These are phyloP conservation scores for Pseudogymnoascus sp. DNA, from an alignment of 2,329 filamentous ascomycete species.

Conservation along the genomic window DNA sequence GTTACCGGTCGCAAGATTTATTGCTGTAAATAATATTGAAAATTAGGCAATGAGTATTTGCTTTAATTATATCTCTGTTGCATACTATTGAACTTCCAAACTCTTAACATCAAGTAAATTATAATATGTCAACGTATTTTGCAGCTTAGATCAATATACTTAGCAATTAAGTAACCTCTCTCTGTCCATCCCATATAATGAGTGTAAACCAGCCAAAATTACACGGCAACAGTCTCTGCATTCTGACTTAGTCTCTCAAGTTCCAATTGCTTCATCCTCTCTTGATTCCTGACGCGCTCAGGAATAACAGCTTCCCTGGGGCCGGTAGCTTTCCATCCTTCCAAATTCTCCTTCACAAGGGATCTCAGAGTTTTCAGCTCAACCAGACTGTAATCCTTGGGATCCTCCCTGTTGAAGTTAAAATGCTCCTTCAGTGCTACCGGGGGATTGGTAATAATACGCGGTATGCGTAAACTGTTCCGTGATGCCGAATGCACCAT, in stretches of 20 bases:
- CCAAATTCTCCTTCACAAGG: conserved; percentile 38
- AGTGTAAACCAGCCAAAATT: not conserved
- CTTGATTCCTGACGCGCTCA: conserved; percentile 37
- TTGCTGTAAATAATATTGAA: too few species aligned
- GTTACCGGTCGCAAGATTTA: too few species aligned
- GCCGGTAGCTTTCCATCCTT: conserved; percentile 41
- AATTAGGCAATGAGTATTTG: not conserved
- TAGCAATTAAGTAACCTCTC: not conserved
- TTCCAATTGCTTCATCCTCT: conserved; percentile 38
- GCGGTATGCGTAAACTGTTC: conserved; percentile 39
- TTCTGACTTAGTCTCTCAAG: conserved; percentile 27
- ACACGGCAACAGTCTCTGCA: not conserved
- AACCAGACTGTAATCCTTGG: conserved; percentile 39
- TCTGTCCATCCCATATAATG: not conserved
- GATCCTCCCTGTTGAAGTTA: conserved; percentile 40
- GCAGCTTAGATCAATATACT: not conserved
- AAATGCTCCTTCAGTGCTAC: conserved; percentile 45
- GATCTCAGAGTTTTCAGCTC: conserved; percentile 45
- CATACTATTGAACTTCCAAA: not conserved
- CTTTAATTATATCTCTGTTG: not conserved
- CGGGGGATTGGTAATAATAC: conserved; percentile 50
- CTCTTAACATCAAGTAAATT: not conserved
- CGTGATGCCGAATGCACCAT: conserved; percentile 48
- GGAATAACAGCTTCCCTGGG: conserved; percentile 40
- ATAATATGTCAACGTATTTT: not conserved